A percentile compares a stretch with the other conserved stretches of the same genome.
phyloP scores from a whole-genome alignment of 2,329 filamentous ascomycete genomes.

The Colletotrichum paranaense region DNA sequence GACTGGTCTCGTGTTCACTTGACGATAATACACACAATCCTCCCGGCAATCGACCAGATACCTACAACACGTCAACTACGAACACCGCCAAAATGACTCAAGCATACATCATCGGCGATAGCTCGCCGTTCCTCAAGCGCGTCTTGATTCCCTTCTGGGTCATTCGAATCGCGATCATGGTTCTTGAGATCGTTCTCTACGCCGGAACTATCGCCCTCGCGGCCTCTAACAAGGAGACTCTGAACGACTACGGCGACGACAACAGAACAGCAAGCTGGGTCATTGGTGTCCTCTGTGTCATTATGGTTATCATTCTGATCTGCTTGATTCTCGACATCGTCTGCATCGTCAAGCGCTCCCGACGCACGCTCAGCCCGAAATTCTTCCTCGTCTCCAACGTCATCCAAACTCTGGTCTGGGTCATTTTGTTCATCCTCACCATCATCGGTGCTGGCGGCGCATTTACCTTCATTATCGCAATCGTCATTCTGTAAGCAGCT shows the following conservation, averaged over 20 bases:
- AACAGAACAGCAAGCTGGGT: neutral
- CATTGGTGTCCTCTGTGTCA: conserved; percentile 40
- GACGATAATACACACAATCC: too few relatives aligned
- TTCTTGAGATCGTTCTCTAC: conserved; percentile 41
- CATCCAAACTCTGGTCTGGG: conserved; percentile 43
- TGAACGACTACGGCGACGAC: conserved; percentile 19
- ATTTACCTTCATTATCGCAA: conserved; percentile 35
- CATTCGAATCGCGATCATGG: conserved; percentile 44
- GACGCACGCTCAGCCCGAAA: conserved; percentile 43
- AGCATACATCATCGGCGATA: conserved; percentile 43
- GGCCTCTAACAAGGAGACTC: conserved; percentile 35
- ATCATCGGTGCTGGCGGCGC: conserved; percentile 38
- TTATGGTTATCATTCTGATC: conserved; percentile 40
- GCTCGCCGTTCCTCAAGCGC: conserved; percentile 48
- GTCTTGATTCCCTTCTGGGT: conserved; percentile 49
- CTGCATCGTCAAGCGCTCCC: conserved; percentile 46
- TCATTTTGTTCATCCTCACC: conserved; percentile 41
- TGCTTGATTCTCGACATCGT: conserved; percentile 45
- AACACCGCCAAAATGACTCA: conserved; percentile 37
- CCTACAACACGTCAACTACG: neutral
- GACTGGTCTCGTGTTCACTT: too few relatives aligned
- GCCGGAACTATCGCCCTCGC: conserved; percentile 37
- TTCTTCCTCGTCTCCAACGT: conserved; percentile 45
- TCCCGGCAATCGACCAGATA: too few relatives aligned
- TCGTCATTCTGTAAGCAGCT: conserved; percentile 43